Evolutionary conservation across 1,284 basidiomycete species (phyloP).

Genomic region (Volvariella surrecta): DNA sequence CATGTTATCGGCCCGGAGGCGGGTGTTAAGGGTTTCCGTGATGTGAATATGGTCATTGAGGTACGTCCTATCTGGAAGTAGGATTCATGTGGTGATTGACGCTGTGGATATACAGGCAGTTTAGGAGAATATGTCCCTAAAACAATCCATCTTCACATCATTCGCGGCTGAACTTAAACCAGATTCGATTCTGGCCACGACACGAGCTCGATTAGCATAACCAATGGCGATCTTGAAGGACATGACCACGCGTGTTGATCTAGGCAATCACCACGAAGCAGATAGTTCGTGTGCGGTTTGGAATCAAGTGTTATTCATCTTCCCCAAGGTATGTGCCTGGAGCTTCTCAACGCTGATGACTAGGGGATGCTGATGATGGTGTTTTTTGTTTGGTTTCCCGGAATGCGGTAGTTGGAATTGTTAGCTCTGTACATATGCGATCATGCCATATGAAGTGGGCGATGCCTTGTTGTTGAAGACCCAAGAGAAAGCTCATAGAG

Average conservation of each 20-base stretch:
- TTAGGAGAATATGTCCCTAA: slow-evolving; percentile 79
- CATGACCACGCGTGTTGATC: slow-evolving; percentile 15
- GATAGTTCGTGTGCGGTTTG: slow-evolving; percentile 22
- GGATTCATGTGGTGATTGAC: no score
- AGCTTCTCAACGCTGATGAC: background rate
- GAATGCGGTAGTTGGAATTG: slow-evolving; percentile 22
- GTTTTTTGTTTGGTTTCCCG: slow-evolving; percentile 16
- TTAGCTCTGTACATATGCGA: no score
- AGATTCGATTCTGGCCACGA: slow-evolving; percentile 86
- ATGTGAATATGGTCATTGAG: slow-evolving; percentile 89
- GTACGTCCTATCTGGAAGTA: slow-evolving; percentile 30
- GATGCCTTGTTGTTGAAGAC: no score
- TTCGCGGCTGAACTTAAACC: slow-evolving; percentile 65
- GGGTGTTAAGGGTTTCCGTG: slow-evolving; percentile 48
- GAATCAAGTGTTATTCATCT: slow-evolving; percentile 21
- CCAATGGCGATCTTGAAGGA: slow-evolving; percentile 42
- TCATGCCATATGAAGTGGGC: no score
- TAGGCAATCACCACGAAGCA: slow-evolving; percentile 18
- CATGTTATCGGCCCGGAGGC: slow-evolving; percentile 35
- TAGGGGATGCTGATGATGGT: background rate
- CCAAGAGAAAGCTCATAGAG: no score
- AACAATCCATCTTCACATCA: slow-evolving; percentile 70
- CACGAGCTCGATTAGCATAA: slow-evolving; percentile 91
- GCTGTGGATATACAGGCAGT: no score
- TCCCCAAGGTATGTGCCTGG: slow-evolving; percentile 16